Evolutionary conservation across 768 basidiomycete genomes (phyloP).

Genomic region (Kondoa malvinella): DNA sequence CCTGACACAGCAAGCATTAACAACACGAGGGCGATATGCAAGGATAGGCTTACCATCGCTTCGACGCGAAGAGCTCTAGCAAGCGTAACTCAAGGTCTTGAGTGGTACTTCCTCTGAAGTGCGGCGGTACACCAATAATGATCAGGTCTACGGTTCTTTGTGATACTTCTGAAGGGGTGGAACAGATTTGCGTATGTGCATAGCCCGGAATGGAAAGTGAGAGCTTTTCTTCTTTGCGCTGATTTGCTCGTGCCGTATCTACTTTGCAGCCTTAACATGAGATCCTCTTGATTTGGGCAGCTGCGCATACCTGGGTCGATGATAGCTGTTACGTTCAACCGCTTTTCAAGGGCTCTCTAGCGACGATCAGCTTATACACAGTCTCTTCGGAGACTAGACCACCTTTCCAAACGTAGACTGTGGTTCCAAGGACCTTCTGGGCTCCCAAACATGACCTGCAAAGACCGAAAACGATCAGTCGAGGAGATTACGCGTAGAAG

Average conservation of each 20-base stretch:
- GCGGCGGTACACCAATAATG: slow-evolving; percentile 18
- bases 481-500: background rate
- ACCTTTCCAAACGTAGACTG: slow-evolving; percentile 80
- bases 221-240: background rate
- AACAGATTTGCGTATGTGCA: slow-evolving; percentile 42
- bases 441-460: slow-evolving; percentile 11
- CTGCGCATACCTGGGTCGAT: background rate
- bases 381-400: slow-evolving; percentile 37
- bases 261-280: no score
- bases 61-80: slow-evolving; percentile 37
- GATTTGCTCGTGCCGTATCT: background rate
- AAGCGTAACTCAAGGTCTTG: slow-evolving; percentile 30
- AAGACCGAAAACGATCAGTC: background rate
- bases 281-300: no score
- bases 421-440: slow-evolving; percentile 79
- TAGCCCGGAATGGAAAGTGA: background rate
- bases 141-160: slow-evolving; percentile 5
- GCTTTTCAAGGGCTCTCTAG: background rate
- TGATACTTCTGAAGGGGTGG: background rate
- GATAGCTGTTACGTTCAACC: background rate
- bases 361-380: background rate
- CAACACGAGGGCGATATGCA: slow-evolving; percentile 64
- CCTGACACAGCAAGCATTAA: no score
- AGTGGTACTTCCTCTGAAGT: slow-evolving; percentile 17
- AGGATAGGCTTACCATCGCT: slow-evolving; percentile 40